phyloP scores from a whole-genome alignment of 306 rosid genomes.

The Notholithocarpus densiflorus region DNA sequence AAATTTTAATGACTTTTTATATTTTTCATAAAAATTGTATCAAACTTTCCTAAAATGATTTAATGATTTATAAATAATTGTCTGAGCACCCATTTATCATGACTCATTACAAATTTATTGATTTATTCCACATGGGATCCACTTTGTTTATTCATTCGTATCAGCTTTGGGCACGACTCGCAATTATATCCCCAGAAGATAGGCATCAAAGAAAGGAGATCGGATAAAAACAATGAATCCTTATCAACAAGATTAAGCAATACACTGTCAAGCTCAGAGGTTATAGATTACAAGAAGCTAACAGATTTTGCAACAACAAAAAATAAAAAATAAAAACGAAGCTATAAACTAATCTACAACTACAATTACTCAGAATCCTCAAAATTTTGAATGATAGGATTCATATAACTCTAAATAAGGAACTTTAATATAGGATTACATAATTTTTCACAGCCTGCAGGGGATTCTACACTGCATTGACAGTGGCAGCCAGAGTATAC shows the following conservation, averaged over 20 bases:
- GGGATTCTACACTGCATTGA: conserved; percentile 38
- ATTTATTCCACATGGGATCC: too few species aligned
- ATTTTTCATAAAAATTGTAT: too few species aligned
- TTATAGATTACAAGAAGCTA: background rate
- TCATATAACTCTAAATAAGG: background rate
- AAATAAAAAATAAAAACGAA: background rate
- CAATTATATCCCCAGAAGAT: background rate
- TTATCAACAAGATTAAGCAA: background rate
- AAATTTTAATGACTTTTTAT: too few species aligned
- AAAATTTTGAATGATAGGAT: background rate
- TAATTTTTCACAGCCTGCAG: background rate
- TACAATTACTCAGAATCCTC: background rate
- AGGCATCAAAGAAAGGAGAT: background rate
- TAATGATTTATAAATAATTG: too few species aligned
- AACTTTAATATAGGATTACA: background rate
- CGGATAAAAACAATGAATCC: too few species aligned
- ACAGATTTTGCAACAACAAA: background rate
- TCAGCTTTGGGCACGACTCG: background rate
- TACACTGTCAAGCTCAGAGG: background rate
- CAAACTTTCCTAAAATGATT: too few species aligned
- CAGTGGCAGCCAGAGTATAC: conserved; percentile 63
- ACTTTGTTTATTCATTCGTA: too few species aligned
- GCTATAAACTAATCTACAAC: background rate
- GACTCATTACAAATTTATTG: too few species aligned
- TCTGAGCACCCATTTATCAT: too few species aligned